Conservation (phyloP, 768 basidiomycete species). For the Serpula lacrymans region DNA sequence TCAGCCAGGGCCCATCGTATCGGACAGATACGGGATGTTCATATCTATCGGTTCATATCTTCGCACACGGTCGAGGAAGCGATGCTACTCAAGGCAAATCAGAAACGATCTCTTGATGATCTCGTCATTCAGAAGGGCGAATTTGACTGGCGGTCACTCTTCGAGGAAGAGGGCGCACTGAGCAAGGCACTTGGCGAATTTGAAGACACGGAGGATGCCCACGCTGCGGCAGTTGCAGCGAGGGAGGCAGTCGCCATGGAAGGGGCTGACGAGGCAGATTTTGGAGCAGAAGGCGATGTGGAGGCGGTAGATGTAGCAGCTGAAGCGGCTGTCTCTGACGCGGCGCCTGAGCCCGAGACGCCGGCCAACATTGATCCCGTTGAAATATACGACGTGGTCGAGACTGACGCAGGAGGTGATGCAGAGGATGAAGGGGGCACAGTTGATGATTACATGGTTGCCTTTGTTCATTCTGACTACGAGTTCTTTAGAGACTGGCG, state of each 20-base stretch:
- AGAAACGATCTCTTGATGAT: constrained; percentile 88
- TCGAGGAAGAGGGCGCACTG: constrained; percentile 60
- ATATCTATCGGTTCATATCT: constrained; percentile 93
- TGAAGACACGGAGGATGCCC: constrained; percentile 85
- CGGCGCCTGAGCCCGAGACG: constrained; percentile 9
- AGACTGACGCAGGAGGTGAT: constrained; percentile 34
- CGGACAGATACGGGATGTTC: constrained; percentile 93
- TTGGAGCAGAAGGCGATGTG: constrained; percentile 46
- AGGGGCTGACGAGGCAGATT: constrained; percentile 80
- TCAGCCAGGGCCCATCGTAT: constrained; percentile 86
- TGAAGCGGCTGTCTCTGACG: constrained; percentile 7
- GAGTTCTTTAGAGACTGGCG: constrained; percentile 76
- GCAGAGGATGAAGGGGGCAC: constrained; percentile 65
- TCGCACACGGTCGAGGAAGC: constrained; percentile 92
- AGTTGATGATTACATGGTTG: constrained; percentile 83
- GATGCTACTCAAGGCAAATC: constrained; percentile 95
- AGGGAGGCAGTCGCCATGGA: constrained; percentile 68
- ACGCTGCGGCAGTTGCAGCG: constrained; percentile 75
- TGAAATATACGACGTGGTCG: constrained; percentile 21
- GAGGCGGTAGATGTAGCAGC: constrained; percentile 13
- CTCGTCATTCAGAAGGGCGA: constrained; percentile 92
- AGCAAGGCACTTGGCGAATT: constrained; percentile 78
- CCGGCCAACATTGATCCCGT: not conserved
- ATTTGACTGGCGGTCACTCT: constrained; percentile 90
- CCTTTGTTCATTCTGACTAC: constrained; percentile 56